Percentiles rank a stretch among this genome's conserved stretches.
These are phyloP conservation scores for Meyerozyma sp. DNA, from an alignment of 1,139 yeast genomes.

Conservation along the genomic window DNA sequence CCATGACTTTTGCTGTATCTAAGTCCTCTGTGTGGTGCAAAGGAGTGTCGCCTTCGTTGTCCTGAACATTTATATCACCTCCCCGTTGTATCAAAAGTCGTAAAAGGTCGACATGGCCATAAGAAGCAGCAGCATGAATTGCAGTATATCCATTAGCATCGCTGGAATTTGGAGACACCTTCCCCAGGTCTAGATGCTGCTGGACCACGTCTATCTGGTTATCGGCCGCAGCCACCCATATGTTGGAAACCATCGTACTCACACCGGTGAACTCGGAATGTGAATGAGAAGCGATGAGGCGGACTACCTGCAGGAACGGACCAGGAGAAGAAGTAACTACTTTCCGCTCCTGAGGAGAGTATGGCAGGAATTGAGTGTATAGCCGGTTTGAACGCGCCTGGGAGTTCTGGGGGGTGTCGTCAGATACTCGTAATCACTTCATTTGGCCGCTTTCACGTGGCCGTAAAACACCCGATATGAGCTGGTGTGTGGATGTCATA, in stretches of 20 bases:
- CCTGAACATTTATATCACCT: slow-evolving; percentile 80
- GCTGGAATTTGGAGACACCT: slow-evolving; percentile 59
- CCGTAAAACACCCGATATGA: neutral
- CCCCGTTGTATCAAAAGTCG: slow-evolving; percentile 50
- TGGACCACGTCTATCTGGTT: slow-evolving; percentile 60
- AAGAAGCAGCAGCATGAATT: slow-evolving; percentile 93
- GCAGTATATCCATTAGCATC: slow-evolving; percentile 96
- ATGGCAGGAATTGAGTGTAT: no score
- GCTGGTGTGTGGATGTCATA: neutral
- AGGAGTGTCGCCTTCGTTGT: slow-evolving; percentile 92
- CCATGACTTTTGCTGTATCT: slow-evolving; percentile 55
- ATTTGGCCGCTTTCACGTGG: neutral
- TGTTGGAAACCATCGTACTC: slow-evolving; percentile 47
- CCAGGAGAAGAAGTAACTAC: no score
- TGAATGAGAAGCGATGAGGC: neutral
- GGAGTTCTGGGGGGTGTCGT: neutral
- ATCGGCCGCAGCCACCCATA: slow-evolving; percentile 96
- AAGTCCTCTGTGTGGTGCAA: slow-evolving; percentile 82
- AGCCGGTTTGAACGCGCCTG: no score
- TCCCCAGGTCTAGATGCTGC: slow-evolving; percentile 44
- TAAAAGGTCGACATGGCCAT: slow-evolving; percentile 72
- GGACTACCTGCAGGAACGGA: neutral
- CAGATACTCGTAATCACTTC: no score
- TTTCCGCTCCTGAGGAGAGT: no score
- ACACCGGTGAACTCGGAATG: neutral